Evolutionary conservation across 2,329 filamentous ascomycete species (phyloP).

Genomic region (Sphaerulina vaccinii): DNA sequence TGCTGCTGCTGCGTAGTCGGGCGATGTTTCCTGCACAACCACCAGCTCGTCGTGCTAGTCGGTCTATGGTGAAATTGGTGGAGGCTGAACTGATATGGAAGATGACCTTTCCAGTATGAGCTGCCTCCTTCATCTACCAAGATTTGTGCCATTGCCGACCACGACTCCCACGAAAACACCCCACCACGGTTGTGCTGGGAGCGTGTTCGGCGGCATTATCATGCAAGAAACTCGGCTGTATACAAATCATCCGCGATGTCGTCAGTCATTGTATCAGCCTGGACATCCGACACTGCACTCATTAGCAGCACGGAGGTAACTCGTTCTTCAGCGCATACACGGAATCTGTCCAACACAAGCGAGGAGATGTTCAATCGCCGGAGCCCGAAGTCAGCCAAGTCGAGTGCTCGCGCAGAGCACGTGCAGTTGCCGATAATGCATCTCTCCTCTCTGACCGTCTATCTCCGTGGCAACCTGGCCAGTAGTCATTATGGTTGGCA

Average conservation of each 20-base stretch:
- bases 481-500: neutral
- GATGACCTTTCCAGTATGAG: neutral
- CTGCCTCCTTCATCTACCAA: neutral
- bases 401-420: slow-evolving; percentile 3
- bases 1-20: neutral
- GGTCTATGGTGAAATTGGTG: neutral
- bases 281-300: neutral
- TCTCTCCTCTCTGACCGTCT: neutral
- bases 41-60: neutral
- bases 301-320: neutral
- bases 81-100: neutral
- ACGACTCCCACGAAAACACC: neutral
- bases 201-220: slow-evolving; percentile 3
- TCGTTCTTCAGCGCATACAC: neutral
- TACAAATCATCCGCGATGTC: slow-evolving; percentile 6
- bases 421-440: slow-evolving; percentile 6
- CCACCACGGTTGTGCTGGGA: neutral
- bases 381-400: slow-evolving; percentile 6
- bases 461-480: slow-evolving; percentile 8
- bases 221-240: slow-evolving; percentile 12
- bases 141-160: neutral
- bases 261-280: slow-evolving; percentile 6
- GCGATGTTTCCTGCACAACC: neutral
- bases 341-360: neutral
- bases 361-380: neutral